Evolutionary conservation across 495 filamentous ascomycete species (phyloP).

Genomic region (Aspergillus mulundensis): DNA sequence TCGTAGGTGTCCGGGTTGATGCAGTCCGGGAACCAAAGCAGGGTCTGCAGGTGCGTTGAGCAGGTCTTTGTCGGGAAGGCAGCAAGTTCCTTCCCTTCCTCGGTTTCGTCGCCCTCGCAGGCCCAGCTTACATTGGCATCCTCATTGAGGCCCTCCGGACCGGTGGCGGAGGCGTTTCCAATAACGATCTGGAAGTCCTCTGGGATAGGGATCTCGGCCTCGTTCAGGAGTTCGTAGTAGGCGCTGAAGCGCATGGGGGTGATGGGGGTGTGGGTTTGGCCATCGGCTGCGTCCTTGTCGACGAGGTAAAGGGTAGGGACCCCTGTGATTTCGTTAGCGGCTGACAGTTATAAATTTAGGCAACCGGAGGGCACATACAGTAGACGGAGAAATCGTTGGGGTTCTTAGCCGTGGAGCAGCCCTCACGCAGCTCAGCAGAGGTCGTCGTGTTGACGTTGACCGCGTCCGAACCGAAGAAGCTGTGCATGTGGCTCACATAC

Average conservation of each 20-base stretch:
- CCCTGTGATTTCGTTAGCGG: constrained; percentile 7
- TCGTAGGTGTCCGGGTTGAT: constrained; percentile 17
- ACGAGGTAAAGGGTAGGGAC: constrained; percentile 18
- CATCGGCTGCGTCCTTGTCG: not conserved
- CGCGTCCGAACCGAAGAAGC: constrained; percentile 23
- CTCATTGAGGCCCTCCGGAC: constrained; percentile 7
- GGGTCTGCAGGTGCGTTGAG: constrained; percentile 18
- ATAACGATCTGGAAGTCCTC: constrained; percentile 15
- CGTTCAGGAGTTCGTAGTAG: constrained; percentile 17
- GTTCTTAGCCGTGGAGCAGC: constrained; percentile 16
- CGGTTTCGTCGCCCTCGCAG: constrained; percentile 15
- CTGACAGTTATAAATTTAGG: not conserved
- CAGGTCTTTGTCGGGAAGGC: constrained; percentile 20
- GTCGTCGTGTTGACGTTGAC: constrained; percentile 18
- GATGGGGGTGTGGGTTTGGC: constrained; percentile 8
- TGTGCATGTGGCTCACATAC: constrained; percentile 24
- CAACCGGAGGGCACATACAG: constrained; percentile 3
- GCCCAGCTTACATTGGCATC: constrained; percentile 18
- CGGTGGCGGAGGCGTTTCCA: constrained; percentile 16
- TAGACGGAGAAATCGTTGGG: constrained; percentile 25
- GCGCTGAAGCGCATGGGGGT: constrained; percentile 19
- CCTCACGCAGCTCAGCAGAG: constrained; percentile 20
- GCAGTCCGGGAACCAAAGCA: constrained; percentile 22
- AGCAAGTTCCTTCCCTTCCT: constrained; percentile 8
- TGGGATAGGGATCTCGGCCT: constrained; percentile 20